Evolutionary conservation across 2,329 filamentous ascomycete genomes (phyloP), one percentile per base, ranked within the genome.

Genomic region (Didymella arachidicola): DNA sequence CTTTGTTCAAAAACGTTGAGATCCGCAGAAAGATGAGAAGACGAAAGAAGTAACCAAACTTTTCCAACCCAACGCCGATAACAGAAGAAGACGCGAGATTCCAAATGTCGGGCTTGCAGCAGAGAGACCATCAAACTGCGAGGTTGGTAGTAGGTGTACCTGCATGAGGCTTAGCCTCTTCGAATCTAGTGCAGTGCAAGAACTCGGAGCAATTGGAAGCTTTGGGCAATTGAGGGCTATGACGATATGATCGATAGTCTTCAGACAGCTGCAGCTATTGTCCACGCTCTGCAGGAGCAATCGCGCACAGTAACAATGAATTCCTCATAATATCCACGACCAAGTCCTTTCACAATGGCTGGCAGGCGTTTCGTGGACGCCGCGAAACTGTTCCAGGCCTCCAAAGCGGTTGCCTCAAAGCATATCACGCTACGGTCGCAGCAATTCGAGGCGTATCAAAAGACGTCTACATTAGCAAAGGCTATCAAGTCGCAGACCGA

Each of bases 401-500:
- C 79, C 51, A 74, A 73, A 63, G 73, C 78, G 32, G 70, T 83
- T 60, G 79, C 79, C 7, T 78, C 78, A 63, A 78, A 87, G 73
- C 87, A 89, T 71, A 75, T 87, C 56, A 79, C 78, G 41, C 81
- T 89, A 47, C 86, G 86, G 22, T 80, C 82, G 53, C 82, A 83
- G 53, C 87, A 90, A 72, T 79, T 88, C 67, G 84, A 89, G 71
- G 75, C 86, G 46, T 89, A 85, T 74, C 86, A 79, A 48, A 82
- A 84, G 64, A 90, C 88, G 0, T 90, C 88, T 2, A 86, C 84
- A 29, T 74, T 91, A 46, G 85, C 86, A 27, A 87, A 85, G 71
- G 84, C 84, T 14, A 80, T 89, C 55, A 87, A 87, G 72, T 80
- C 72, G 50, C 86, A 89, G 75, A 85, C 84, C 2, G 85, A 88